Percentiles rank a stretch among this genome's conserved stretches.
phyloP scores from a whole-genome alignment of 2,329 filamentous ascomycete genomes.

The Neurospora sp. region DNA sequence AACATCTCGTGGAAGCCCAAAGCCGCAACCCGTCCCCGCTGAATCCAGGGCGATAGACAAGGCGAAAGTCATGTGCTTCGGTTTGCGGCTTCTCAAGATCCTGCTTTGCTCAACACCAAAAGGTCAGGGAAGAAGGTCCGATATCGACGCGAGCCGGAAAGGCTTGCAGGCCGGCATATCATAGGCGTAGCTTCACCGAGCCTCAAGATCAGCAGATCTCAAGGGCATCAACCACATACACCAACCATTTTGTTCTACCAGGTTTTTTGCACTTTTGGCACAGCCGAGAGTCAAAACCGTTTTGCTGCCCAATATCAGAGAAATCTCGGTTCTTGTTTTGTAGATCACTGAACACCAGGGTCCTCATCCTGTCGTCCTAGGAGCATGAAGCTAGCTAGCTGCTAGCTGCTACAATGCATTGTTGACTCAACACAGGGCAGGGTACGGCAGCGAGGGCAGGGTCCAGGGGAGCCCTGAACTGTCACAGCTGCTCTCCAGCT shows the following conservation, averaged over 20 bases:
- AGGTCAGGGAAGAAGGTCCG: not conserved
- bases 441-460: not conserved
- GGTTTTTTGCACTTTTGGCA: not conserved
- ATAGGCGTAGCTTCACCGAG: not conserved
- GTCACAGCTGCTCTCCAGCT: not conserved
- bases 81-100: not conserved
- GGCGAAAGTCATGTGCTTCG: not conserved
- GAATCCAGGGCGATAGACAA: not conserved
- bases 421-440: not conserved
- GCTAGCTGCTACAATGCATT: not conserved
- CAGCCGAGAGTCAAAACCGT: not conserved
- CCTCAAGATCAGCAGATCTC: not conserved
- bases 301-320: not conserved
- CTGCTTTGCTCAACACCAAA: not conserved
- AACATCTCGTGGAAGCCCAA: not conserved
- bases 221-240: not conserved
- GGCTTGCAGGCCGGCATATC: not conserved
- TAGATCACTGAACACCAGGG: not conserved
- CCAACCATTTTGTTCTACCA: not conserved
- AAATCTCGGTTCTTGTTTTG: not conserved
- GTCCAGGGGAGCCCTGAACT: not conserved
- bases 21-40: not conserved
- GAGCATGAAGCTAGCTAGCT: not conserved
- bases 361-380: not conserved
- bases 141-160: not conserved